Conservation (phyloP, 2,329 filamentous ascomycete genomes). For the Incumbomyces delicatus region DNA sequence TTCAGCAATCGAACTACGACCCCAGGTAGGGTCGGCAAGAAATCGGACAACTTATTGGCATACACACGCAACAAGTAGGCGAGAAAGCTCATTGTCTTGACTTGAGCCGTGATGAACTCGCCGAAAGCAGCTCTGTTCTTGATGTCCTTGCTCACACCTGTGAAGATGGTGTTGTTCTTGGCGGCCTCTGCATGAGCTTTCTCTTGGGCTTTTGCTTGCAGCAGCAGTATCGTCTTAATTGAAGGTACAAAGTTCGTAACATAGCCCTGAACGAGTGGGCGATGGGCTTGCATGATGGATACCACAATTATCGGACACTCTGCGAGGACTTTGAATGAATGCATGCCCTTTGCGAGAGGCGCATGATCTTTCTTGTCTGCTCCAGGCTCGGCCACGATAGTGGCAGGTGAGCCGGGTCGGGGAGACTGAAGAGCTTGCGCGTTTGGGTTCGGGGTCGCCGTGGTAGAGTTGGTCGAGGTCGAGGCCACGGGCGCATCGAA, state of each 20-base stretch:
- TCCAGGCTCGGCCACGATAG: slow-evolving; percentile 65
- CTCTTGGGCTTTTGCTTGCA: slow-evolving; percentile 88
- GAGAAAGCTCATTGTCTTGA: slow-evolving; percentile 98
- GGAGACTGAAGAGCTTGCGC: slow-evolving; percentile 72
- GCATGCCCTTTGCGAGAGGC: slow-evolving; percentile 83
- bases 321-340: slow-evolving; percentile 95
- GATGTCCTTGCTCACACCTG: slow-evolving; percentile 85
- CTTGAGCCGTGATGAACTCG: slow-evolving; percentile 94
- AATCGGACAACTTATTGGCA: slow-evolving; percentile 75
- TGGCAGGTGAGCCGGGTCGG: slow-evolving; percentile 78
- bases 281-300: slow-evolving; percentile 91
- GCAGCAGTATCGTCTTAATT: slow-evolving; percentile 78
- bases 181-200: slow-evolving; percentile 81
- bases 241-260: slow-evolving; percentile 87
- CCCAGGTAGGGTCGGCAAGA: slow-evolving; percentile 71
- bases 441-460: slow-evolving; percentile 41
- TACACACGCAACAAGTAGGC: slow-evolving; percentile 88
- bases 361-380: slow-evolving; percentile 74
- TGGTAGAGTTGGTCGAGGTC: slow-evolving; percentile 39
- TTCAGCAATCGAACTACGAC: slow-evolving; percentile 86
- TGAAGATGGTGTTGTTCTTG: slow-evolving; percentile 71
- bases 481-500: slow-evolving; percentile 65
- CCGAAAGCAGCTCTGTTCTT: slow-evolving; percentile 90
- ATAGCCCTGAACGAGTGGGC: slow-evolving; percentile 66
- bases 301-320: slow-evolving; percentile 99